Base-by-base conservation (phyloP, 2,329 filamentous ascomycete genomes). In the Pseudodiploospora longispora region DNA sequence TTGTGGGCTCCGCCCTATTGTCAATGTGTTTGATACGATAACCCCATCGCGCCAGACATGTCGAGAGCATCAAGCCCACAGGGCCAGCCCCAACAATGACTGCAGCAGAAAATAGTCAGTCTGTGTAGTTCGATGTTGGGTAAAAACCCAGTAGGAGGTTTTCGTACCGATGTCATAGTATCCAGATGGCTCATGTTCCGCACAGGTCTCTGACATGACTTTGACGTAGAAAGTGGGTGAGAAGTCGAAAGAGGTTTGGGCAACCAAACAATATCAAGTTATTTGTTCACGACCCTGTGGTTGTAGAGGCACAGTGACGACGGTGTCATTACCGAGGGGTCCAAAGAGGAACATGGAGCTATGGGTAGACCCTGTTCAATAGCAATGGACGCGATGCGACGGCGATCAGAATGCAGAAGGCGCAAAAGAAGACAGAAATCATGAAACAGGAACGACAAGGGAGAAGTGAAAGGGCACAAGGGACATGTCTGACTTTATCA, bases 21-120 rank as follows among this genome's bases (percentile, higher is more conserved):
- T 95, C 90, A 59, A 95, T 88, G 67, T 95, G 88, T 72, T 91
- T 95, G 65, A 96, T 87, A 63, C 81, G 88, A 73, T 95, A 96
- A 19, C 90, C 90, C 87, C 89, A 95, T 69, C 89, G 76, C 48
- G 87, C 86, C 49, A 96, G 76, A 60, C 86, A 91, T 30, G 89
- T 89, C 6, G 88, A 93, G 27, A 95, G 76, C 67, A 94, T 82
- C 46, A 95, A 77, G 44, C 90, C 90, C 35, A 90, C 88, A 4
- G 90, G 90, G 10, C 90, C 90, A 44, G 90, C 90, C 51, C 90
- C 90, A 44, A 95, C 76, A 53, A 95, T 89, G 54, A 95, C 88
- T 79, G 33, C 5, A 27, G 28, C n/a, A 19, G 10, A 10, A 10
- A 19, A 30, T 6, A 10, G 27, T 44, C 35, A 44, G 37, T 28